Evolutionary conservation across 768 basidiomycete genomes (phyloP).

Genomic region (Boletus pseudopeckii): DNA sequence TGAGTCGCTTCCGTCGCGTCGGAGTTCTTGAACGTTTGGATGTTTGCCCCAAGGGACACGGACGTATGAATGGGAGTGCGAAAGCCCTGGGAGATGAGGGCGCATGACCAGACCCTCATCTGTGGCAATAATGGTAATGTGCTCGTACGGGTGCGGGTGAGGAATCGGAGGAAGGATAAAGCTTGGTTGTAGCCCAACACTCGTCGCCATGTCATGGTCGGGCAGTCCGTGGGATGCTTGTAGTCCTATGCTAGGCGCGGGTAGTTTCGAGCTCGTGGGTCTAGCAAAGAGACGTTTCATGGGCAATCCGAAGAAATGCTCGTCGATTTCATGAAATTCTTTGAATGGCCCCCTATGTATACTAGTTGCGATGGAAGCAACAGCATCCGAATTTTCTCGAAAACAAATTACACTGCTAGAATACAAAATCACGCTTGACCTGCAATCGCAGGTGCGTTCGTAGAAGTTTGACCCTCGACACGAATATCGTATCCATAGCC

Average conservation of each 20-base stretch:
- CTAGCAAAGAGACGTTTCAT: constrained; percentile 35
- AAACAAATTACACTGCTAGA: constrained; percentile 19
- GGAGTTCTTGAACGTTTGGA: constrained; percentile 50
- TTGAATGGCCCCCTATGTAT: background rate
- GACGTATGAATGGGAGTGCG: constrained; percentile 36
- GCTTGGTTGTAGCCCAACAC: constrained; percentile 51
- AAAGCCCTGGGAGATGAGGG: constrained; percentile 43
- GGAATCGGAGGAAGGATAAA: constrained; percentile 63
- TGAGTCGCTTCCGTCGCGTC: constrained; percentile 30
- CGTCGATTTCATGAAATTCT: background rate
- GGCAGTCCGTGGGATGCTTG: background rate
- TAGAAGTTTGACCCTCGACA: constrained; percentile 52
- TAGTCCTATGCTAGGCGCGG: background rate
- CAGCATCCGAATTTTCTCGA: constrained; percentile 3
- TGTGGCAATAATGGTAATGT: constrained; percentile 60
- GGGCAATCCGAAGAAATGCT: background rate
- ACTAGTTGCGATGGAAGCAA: background rate
- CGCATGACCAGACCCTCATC: constrained; percentile 64
- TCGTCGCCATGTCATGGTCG: constrained; percentile 8
- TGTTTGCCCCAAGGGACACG: constrained; percentile 61
- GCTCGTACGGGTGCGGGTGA: constrained; percentile 71
- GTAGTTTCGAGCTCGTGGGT: constrained; percentile 8
- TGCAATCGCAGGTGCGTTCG: constrained; percentile 42
- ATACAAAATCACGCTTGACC: constrained; percentile 29
- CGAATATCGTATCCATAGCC: constrained; percentile 84